These are phyloP conservation scores for Saccharomyces hybrid DNA, from an alignment of 1,139 yeast genomes.

Conservation along the genomic window DNA sequence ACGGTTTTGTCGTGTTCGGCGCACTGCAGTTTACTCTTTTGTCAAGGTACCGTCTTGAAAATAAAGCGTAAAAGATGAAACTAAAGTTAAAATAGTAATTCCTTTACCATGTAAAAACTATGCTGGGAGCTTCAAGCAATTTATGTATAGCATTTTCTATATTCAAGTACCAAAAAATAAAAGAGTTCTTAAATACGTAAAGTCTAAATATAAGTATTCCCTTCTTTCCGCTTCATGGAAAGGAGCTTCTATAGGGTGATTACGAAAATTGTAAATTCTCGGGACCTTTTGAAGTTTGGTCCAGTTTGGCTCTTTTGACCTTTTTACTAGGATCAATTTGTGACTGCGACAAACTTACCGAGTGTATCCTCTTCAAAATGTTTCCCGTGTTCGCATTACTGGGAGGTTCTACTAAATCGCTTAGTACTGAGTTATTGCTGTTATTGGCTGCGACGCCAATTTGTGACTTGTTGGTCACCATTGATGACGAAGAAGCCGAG, in stretches of 20 bases:
- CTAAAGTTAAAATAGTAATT: too few relatives aligned
- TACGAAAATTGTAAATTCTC: constrained; percentile 16
- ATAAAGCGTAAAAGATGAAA: too few relatives aligned
- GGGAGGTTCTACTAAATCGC: background rate
- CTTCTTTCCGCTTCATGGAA: background rate
- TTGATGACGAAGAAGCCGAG: background rate
- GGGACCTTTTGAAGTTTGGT: constrained; percentile 18
- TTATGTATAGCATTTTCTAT: too few relatives aligned
- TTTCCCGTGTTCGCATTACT: constrained; percentile 1
- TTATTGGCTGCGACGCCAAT: background rate
- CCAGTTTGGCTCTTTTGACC: constrained; percentile 29
- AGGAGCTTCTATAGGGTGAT: background rate
- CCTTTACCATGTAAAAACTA: too few relatives aligned
- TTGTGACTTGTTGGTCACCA: background rate
- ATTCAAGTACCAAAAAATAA: background rate
- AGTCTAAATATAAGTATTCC: background rate
- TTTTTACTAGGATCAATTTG: constrained; percentile 22
- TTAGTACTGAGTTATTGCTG: background rate
- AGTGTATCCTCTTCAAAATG: constrained; percentile 18
- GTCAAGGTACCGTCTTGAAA: too few relatives aligned
- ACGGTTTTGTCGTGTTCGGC: too few relatives aligned
- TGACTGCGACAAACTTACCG: constrained; percentile 23
- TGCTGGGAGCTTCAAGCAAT: too few relatives aligned
- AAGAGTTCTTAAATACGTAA: background rate
- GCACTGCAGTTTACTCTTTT: too few relatives aligned